phyloP scores from a whole-genome alignment of 176 grass and related monocot genomes.

The Chrysopogon serrulatus region DNA sequence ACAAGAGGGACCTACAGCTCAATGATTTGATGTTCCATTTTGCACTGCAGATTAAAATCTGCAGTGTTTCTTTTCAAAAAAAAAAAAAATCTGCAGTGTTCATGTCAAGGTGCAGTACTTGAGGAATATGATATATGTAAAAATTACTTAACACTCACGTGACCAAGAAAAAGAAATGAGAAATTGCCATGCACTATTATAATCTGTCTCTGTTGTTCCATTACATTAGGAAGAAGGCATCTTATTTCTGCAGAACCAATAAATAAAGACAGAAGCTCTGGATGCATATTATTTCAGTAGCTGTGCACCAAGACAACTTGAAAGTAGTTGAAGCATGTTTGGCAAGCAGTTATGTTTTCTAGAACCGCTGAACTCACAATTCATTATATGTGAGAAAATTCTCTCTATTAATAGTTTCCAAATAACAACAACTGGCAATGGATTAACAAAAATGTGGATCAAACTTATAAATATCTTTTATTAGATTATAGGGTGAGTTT shows the following conservation, averaged over 20 bases:
- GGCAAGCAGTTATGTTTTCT: neutral
- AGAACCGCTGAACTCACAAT: neutral
- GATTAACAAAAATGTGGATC: neutral
- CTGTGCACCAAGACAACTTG: neutral
- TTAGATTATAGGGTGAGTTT: neutral
- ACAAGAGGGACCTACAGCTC: too few relatives aligned
- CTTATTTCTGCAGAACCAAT: neutral
- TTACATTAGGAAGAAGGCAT: neutral
- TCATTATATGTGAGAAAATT: neutral
- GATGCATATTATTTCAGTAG: neutral
- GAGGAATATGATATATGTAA: too few relatives aligned
- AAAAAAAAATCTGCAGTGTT: neutral
- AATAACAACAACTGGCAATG: neutral
- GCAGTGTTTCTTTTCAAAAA: neutral
- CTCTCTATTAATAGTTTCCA: neutral
- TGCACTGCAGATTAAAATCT: too few relatives aligned
- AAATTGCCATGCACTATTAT: neutral
- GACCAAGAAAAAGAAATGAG: too few relatives aligned
- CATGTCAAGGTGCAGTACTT: too few relatives aligned
- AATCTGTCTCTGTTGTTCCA: neutral
- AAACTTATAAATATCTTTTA: neutral
- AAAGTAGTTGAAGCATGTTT: neutral
- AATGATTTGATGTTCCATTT: too few relatives aligned
- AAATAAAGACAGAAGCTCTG: neutral
- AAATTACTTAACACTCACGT: too few relatives aligned